Evolutionary conservation across 371 early-diverging fungal species (phyloP), one percentile per base, ranked within the genome.

Genomic region (Zychaea mexicana): DNA sequence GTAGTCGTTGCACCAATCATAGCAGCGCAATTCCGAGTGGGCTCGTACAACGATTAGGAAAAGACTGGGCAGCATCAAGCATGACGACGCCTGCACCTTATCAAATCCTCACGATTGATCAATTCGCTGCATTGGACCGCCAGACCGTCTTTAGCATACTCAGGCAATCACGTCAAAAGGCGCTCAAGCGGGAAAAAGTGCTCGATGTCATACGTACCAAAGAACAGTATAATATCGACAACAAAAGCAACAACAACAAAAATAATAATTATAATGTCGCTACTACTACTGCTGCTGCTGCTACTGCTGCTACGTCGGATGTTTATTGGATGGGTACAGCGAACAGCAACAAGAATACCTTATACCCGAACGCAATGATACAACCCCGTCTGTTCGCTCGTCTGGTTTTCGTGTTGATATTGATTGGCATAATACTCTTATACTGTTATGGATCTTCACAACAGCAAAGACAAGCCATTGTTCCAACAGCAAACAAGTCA

Each of bases 31-130:
- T 22, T 8, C 45, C 45, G n/a, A n/a, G n/a, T 13, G 22, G 24
- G 13, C 27, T 69, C 5, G 70, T 62, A 22, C 27, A 62, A 32
- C 65, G 62, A 19, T 39, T 69, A 12, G 69, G 65, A 27, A 17
- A 45, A 60, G 73, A 72, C 36, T 76, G 77, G 65, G 72, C 69
- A 9, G 57, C 64, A 13, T 66, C 68, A 2, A 73, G 75, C 49
- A 30, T 67, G 19, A 65, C 66, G 30, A 47, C 63, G 2, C 67
- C 71, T 24, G 75, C 74, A 2, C 71, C 75, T 3, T 81, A 76
- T 64, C 76, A 81, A 36, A 74, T 81, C 13, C 33, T 81, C 17
- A 65, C 76, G 0, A 62, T 78, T 2, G 70, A 75, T 10, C 81
- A 81, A 30, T 74, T 81, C 39, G 62, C 66, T 45, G 67, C 60